Evolutionary conservation across 2,329 filamentous ascomycete genomes (phyloP).

Genomic region (Botrytis fabae): DNA sequence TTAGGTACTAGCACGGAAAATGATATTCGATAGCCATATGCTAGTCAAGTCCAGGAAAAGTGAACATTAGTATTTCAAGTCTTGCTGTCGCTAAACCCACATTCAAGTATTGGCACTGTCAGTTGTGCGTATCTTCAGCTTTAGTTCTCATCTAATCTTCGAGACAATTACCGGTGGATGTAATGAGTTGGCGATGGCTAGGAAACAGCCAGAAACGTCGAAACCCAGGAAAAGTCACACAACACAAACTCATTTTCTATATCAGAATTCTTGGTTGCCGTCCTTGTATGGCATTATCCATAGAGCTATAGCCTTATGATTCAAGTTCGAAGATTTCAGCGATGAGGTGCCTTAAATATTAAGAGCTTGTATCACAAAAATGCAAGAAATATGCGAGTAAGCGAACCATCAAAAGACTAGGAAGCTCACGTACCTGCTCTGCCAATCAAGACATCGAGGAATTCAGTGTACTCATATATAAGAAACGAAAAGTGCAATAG

Average conservation of each 20-base stretch:
- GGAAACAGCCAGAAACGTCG: rapidly evolving
- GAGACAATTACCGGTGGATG: rapidly evolving
- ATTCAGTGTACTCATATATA: neutral
- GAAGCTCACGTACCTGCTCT: rapidly evolving
- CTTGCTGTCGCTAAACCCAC: neutral
- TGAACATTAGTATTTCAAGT: neutral
- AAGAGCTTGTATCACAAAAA: rapidly evolving
- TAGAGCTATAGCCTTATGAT: neutral
- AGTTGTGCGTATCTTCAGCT: neutral
- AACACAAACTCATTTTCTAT: neutral
- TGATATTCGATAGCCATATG: neutral
- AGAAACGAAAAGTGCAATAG: neutral
- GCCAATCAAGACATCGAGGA: neutral
- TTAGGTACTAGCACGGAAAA: neutral
- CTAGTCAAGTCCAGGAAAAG: neutral
- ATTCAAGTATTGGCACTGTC: neutral
- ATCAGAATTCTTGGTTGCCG: neutral
- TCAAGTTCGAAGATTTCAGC: neutral
- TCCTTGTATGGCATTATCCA: neutral
- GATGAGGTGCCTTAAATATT: neutral
- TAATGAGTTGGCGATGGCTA: rapidly evolving
- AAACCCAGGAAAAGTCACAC: neutral
- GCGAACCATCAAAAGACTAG: rapidly evolving
- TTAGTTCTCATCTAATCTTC: neutral
- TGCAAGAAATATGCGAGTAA: rapidly evolving